Evolutionary conservation across 139 green algal genomes (phyloP).

Genomic region (Limnomonas spitsbergensis): DNA sequence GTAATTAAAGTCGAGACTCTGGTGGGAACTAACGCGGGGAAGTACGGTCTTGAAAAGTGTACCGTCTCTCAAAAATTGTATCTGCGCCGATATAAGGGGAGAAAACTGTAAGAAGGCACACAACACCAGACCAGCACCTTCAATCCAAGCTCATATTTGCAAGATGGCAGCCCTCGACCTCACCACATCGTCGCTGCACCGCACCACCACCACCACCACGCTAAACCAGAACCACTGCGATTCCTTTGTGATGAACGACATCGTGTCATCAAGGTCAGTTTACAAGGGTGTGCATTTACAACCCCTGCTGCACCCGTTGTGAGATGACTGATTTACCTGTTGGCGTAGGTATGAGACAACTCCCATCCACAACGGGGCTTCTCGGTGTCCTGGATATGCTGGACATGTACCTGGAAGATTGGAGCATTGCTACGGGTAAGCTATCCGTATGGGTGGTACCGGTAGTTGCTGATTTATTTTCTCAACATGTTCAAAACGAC

Average conservation of each 20-base stretch:
- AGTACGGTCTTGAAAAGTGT: too few relatives aligned
- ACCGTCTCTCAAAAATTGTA: too few relatives aligned
- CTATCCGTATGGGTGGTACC: too few relatives aligned
- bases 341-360: background rate
- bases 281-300: background rate
- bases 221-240: background rate
- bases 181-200: background rate
- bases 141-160: too few relatives aligned
- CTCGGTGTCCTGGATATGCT: constrained; percentile 12
- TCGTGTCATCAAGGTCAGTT: background rate
- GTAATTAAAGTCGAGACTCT: too few relatives aligned
- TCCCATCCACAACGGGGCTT: background rate
- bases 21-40: too few relatives aligned
- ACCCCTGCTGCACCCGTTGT: too few relatives aligned
- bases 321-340: background rate
- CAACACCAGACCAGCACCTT: too few relatives aligned
- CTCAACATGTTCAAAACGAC: too few relatives aligned
- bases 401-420: constrained; percentile 21
- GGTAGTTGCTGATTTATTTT: too few relatives aligned
- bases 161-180: background rate
- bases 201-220: constrained; percentile 17
- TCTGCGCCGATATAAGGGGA: too few relatives aligned
- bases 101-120: too few relatives aligned
- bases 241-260: background rate
- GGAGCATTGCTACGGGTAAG: background rate